Evolutionary conservation across 2,329 filamentous ascomycete species (phyloP), one percentile per base, ranked within the genome.

Genomic region (Exophiala phaeomuriformis): DNA sequence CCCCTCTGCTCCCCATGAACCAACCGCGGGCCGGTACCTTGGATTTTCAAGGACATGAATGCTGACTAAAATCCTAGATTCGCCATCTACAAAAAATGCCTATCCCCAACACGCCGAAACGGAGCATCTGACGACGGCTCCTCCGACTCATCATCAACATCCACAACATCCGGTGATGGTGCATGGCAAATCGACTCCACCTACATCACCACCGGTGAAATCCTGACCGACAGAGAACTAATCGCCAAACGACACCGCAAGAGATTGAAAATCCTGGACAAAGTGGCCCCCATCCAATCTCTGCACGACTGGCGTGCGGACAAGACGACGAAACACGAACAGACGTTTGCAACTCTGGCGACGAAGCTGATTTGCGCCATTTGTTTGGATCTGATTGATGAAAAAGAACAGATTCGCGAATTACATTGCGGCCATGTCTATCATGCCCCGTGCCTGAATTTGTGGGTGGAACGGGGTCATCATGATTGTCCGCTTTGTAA

Each of bases 401-500:
- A 60, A 19, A 53, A 50, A n/a, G 57, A 60, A 8, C 45, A 51
- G 19, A 56, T 60, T 28, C 55, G 57, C 37, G 55, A 60, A 48
- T 29, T 60, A 27, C 47, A 52, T 5, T 57, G 55, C 41, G 55
- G 57, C 6, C 57, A 59, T 19, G 54, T 59, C 12, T 59, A 57
- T 35, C 57, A 59, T 44, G 42, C 54, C 3, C 40, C 27, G 1
- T 59, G 57, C n/a, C 35, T 59, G 35, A 59, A 49, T 43, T 42
- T 59, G 10, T 59, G 57, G 57, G 57, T 59, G 10, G 57, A 59
- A 45, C 31, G 57, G 5, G 57, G 54, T 1, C 57, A 59, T 49
- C 57, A 59, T 39, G 57, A 59, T 9, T 59, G 57, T 30, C 57
- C 57, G 10, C 39, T 59, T 12, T 59, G 57, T 49, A 59, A 59